Base-by-base conservation (phyloP, 2,329 filamentous ascomycete genomes). In the Hypoxylon sp. region DNA sequence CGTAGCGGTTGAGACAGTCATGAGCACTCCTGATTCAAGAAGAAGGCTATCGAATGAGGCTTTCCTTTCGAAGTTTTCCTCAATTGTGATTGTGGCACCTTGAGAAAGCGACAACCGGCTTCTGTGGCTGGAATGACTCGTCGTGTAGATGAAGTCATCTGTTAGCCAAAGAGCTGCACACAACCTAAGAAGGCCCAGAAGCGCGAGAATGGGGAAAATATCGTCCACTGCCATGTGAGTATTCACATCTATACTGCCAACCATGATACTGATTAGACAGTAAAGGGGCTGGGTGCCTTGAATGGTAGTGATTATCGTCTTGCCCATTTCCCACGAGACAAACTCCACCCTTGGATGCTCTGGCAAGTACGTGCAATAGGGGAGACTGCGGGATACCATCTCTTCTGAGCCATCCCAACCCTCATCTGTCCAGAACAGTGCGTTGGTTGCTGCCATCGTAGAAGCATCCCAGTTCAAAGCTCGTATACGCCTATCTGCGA, bases 321-420 rank as follows among this genome's bases (percentile, higher is more conserved):
- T 64, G 19, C 60, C 39, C 39, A 63, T 58, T n/a, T 56, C 54
- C 37, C 34, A 25, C 7, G 69, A 70, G 14, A 67, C n/a, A 5
- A 68, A 23, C 3, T 61, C 37, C 2, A 64, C 56, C 19, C 55
- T 47, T 7, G 30, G 37, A 32, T 61, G 47, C 5, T 66, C 56
- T 3, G 74, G 73, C 9, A 71, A 23, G 6, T 55, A 59, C 0
- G 63, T 71, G 39, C 67, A 70, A 27, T 69, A 65, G 0, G 52
- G 48, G 3, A 59, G 23, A 19, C 63, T 69, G 2, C 21, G 59
- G 3, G 16, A 21, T 39, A 73, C 57, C 68, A 77, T 74, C 3
- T 66, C 62, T 53, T 79, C 75, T 9, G 69, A 72, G 8, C 77
- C 77, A 63, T 79, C 71, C 78, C 79, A 80, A 1, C 75, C 72